phyloP scores from a whole-genome alignment of 116 monocot species.

The Phalaenopsis hybrid region DNA sequence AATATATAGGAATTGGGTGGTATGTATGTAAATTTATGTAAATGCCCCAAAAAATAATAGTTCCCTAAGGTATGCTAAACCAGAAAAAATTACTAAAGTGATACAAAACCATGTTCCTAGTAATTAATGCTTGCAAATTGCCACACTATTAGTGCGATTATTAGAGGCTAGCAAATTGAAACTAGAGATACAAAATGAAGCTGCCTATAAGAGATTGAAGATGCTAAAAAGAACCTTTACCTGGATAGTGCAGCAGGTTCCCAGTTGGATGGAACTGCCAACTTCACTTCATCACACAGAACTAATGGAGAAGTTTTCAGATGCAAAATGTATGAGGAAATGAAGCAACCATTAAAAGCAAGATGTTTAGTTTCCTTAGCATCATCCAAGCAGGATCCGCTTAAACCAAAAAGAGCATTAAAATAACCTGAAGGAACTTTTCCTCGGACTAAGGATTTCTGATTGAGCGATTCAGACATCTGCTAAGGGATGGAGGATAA shows the following conservation, averaged over 20 bases:
- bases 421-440: constrained; percentile 97
- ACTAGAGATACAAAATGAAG: too few relatives aligned
- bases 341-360: constrained; percentile 92
- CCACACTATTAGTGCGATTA: too few relatives aligned
- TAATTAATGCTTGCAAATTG: too few relatives aligned
- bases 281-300: constrained; percentile 65
- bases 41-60: too few relatives aligned
- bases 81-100: too few relatives aligned
- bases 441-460: constrained; percentile 74
- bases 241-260: constrained; percentile 62
- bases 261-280: constrained; percentile 79
- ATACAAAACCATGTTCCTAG: too few relatives aligned
- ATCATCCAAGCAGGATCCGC: constrained; percentile 79
- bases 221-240: constrained; percentile 23
- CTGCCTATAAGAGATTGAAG: too few relatives aligned
- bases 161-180: too few relatives aligned
- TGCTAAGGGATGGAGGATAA: constrained; percentile 13
- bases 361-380: constrained; percentile 66
- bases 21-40: too few relatives aligned
- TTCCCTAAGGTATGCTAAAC: too few relatives aligned
- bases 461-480: constrained; percentile 97
- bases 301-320: constrained; percentile 60
- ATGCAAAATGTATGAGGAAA: constrained; percentile 81
- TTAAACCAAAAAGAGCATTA: constrained; percentile 85
- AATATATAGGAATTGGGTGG: too few relatives aligned